These are phyloP conservation scores for Calonectria honghensis DNA, from an alignment of 2,329 filamentous ascomycete genomes.

Conservation along the genomic window DNA sequence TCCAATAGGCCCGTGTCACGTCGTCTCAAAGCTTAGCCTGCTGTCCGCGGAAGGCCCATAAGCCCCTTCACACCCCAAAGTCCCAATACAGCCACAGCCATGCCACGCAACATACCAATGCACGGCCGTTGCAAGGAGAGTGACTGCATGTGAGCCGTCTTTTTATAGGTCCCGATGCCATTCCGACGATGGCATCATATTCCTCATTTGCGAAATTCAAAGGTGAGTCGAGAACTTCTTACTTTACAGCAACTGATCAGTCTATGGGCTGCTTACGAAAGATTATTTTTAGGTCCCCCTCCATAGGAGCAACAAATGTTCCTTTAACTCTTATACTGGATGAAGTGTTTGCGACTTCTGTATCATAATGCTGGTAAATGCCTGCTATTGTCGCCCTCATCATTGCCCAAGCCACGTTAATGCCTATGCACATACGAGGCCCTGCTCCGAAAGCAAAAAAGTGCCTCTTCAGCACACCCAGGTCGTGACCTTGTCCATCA, in stretches of 20 bases:
- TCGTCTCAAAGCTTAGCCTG: neutral
- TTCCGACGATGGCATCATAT: neutral
- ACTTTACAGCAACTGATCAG: neutral
- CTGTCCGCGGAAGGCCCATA: neutral
- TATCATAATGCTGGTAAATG: neutral
- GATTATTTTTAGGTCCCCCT: neutral
- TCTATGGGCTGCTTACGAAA: neutral
- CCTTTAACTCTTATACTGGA: no score
- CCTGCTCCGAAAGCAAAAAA: conserved; percentile 10
- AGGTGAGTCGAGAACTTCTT: neutral
- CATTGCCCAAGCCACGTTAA: conserved; percentile 17
- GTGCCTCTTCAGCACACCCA: conserved; percentile 5
- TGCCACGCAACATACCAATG: neutral
- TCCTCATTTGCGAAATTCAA: neutral
- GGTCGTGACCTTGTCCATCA: no score
- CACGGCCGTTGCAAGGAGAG: neutral
- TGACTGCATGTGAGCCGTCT: neutral
- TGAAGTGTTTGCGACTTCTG: neutral
- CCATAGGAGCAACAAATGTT: no score
- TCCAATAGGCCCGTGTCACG: neutral
- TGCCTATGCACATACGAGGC: conserved; percentile 1
- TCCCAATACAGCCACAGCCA: neutral
- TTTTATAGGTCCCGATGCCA: neutral
- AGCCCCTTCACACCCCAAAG: neutral
- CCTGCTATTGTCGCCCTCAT: conserved; percentile 2